Base-by-base conservation (phyloP, 306 rosid genomes). In the Dicorynia guianensis region DNA sequence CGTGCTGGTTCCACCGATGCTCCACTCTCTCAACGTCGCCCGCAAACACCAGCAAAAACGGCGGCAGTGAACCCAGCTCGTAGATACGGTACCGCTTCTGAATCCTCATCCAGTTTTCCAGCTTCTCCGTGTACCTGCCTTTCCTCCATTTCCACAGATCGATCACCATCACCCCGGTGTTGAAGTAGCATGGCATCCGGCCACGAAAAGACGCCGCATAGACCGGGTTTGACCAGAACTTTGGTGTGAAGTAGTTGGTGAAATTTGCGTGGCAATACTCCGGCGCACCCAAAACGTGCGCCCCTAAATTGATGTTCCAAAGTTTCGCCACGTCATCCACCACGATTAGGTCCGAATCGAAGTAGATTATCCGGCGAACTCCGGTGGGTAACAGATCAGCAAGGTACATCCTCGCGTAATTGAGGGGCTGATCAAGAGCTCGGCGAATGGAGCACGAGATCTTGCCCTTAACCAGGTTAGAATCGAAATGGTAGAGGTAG, bases 1-100 rank as follows among this genome's bases (percentile, higher is more conserved):
- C 97, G 44, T 93, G 98, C 80, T 93, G 98, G 78, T 93, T 93
- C 98, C 98, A 93, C 75, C 97, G 64, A 76, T 91, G 97, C 86
- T 89, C 98, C 38, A 93, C 93, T 1, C 85, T 78, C 79, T 89
- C 95, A 0, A 93, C 96, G 12, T 85, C 76, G 5, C 98, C 98
- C 3, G 91, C 98, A 78, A 93, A 93, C 0, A 93, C 98, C 25
- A 93, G 76, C 4, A 93, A 71, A 43, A 93, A 93, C 78, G 98
- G 98, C 12, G 97, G 97, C 64, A 91, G 17, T 7, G 98, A 93
- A 0, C 98, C 98, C 3, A 93, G 84, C 64, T 91, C 98, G 74
- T 93, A 93, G 80, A 93, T 93, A 63, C 98, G 80, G 75, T 66
- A 79, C 68, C 85, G 80, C 50, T 91, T 93, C 86, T 93, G 98